These are phyloP conservation scores for Ambrosiella cleistominuta DNA, from an alignment of 2,329 filamentous ascomycete species.

Conservation along the genomic window DNA sequence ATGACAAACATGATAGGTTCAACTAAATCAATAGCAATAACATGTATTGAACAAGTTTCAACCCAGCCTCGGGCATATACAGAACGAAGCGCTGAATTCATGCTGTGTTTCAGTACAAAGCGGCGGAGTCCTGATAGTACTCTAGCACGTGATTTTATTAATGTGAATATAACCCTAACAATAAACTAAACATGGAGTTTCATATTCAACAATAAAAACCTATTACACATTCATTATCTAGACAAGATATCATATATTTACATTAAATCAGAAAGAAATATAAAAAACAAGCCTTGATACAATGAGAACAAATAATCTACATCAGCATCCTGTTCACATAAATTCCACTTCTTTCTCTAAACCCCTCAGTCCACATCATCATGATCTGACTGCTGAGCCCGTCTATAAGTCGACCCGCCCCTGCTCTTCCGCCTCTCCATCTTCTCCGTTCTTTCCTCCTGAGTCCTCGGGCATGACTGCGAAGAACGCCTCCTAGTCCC, in stretches of 20 bases:
- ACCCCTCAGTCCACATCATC: slow-evolving; percentile 5
- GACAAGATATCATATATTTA: neutral
- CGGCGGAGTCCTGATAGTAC: neutral
- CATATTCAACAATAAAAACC: too few relatives aligned
- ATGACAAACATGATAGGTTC: too few relatives aligned
- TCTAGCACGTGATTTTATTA: neutral
- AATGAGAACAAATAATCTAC: neutral
- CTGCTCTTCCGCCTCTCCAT: slow-evolving; percentile 19
- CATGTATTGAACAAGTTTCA: neutral
- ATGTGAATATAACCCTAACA: neutral
- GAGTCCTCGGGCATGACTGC: slow-evolving; percentile 13
- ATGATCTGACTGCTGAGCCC: slow-evolving; percentile 5
- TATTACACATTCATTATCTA: too few relatives aligned
- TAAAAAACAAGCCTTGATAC: neutral
- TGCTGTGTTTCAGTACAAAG: neutral
- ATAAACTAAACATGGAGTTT: neutral
- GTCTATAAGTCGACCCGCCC: slow-evolving; percentile 8
- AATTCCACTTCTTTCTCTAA: neutral
- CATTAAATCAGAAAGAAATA: neutral
- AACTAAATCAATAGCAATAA: too few relatives aligned
- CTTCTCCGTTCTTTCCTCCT: slow-evolving; percentile 21
- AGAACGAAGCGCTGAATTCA: neutral
- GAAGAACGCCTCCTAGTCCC: slow-evolving; percentile 2
- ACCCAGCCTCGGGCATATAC: neutral
- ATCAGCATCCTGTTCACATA: neutral